phyloP scores from a whole-genome alignment of 805 yeast genomes.

The Ogataea methanolica region DNA sequence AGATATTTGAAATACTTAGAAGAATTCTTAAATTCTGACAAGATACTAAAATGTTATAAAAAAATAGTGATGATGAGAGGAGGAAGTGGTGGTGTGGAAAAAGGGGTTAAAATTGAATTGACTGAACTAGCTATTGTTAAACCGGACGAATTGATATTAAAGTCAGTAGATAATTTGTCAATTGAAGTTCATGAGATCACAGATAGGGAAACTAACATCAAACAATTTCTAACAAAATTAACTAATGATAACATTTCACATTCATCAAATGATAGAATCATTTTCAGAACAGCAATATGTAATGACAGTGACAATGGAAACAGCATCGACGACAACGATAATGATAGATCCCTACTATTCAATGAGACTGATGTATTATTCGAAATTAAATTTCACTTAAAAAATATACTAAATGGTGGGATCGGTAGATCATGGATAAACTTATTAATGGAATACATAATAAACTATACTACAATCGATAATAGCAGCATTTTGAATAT shows the following conservation, averaged over 20 bases:
- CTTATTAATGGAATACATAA: not conserved
- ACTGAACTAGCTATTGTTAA: not conserved
- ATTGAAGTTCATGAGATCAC: not conserved
- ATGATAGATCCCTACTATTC: not conserved
- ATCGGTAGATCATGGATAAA: conserved; percentile 3
- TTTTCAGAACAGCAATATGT: too few species aligned
- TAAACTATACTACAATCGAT: not conserved
- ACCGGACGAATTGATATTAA: not conserved
- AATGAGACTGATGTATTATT: not conserved
- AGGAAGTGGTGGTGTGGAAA: not conserved
- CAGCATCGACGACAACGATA: too few species aligned
- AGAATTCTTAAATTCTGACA: conserved; percentile 7
- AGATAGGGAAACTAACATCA: too few species aligned
- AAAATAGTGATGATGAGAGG: not conserved
- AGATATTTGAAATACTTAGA: conserved; percentile 57
- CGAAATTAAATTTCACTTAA: not conserved
- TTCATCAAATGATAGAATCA: too few species aligned
- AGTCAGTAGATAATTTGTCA: not conserved
- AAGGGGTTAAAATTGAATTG: not conserved
- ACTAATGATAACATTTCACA: too few species aligned
- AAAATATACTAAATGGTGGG: not conserved
- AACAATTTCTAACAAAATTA: too few species aligned
- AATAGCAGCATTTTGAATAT: not conserved
- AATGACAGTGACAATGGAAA: too few species aligned
- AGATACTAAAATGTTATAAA: conserved; percentile 4